phyloP scores from a whole-genome alignment of 768 basidiomycete species.

The Lactarius pseudohatsudake region DNA sequence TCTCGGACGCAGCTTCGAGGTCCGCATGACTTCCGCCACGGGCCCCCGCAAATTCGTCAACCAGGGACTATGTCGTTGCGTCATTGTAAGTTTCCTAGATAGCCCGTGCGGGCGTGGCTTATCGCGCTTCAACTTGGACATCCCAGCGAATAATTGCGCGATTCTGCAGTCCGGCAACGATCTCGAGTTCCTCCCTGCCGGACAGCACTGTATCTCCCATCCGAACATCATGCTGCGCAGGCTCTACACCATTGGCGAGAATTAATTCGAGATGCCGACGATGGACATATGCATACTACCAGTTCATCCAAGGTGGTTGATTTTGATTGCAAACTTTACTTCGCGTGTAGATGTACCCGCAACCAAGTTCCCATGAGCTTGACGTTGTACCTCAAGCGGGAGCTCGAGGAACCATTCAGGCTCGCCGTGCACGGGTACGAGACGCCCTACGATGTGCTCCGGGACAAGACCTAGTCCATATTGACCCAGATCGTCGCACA shows the following conservation, averaged over 20 bases:
- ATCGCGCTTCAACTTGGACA: constrained; percentile 54
- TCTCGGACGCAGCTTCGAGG: constrained; percentile 76
- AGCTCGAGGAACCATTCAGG: constrained; percentile 53
- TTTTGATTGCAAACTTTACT: background rate
- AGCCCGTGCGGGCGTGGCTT: too few species aligned
- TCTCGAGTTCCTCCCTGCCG: constrained; percentile 73
- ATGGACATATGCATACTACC: constrained; percentile 67
- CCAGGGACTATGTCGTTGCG: constrained; percentile 67
- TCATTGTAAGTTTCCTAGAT: constrained; percentile 53
- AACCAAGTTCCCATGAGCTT: constrained; percentile 85
- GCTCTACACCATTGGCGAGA: constrained; percentile 77
- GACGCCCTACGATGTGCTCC: constrained; percentile 75
- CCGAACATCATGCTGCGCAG: constrained; percentile 81
- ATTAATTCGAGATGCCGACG: constrained; percentile 83
- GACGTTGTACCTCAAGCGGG: constrained; percentile 82
- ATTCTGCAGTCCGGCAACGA: constrained; percentile 82
- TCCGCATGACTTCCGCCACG: constrained; percentile 62
- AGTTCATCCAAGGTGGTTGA: background rate
- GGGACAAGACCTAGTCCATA: constrained; percentile 84
- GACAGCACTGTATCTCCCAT: constrained; percentile 82
- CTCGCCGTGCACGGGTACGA: constrained; percentile 82
- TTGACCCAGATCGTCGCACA: constrained; percentile 85
- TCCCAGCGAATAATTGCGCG: constrained; percentile 85
- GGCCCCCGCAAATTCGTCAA: constrained; percentile 40
- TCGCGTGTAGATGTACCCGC: constrained; percentile 61